phyloP scores from a whole-genome alignment of 768 basidiomycete genomes.

The Leucogyrophana mollusca region DNA sequence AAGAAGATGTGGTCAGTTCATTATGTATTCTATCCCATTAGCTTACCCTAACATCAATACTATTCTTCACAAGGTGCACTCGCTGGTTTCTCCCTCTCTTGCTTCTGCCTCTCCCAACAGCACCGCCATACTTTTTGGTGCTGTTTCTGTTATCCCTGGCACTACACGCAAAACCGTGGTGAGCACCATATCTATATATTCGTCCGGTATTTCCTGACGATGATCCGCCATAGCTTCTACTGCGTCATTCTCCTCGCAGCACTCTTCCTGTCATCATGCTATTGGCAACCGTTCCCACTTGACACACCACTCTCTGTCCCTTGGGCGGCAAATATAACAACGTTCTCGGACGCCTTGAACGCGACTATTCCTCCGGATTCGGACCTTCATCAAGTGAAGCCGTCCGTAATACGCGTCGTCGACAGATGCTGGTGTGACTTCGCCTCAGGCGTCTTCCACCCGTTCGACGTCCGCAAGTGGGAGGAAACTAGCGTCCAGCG shows the following conservation, averaged over 20 bases:
- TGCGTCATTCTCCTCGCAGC: constrained; percentile 81
- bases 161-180: constrained; percentile 86
- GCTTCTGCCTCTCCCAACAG: constrained; percentile 74
- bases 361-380: constrained; percentile 42
- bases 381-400: constrained; percentile 37
- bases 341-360: constrained; percentile 66
- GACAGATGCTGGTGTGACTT: constrained; percentile 91
- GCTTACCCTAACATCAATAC: no score
- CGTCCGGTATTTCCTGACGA: not conserved
- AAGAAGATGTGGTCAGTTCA: constrained; percentile 55
- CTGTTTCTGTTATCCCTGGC: constrained; percentile 76
- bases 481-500: constrained; percentile 62
- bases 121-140: constrained; percentile 76
- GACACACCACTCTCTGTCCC: constrained; percentile 61
- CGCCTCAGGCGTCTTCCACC: constrained; percentile 65
- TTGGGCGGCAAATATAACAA: constrained; percentile 71
- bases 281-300: constrained; percentile 81
- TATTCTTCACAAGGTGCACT: constrained; percentile 60
- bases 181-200: constrained; percentile 23
- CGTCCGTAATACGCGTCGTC: constrained; percentile 58
- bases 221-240: constrained; percentile 59
- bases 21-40: no score
- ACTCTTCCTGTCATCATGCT: constrained; percentile 85
- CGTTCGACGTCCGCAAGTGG: constrained; percentile 77
- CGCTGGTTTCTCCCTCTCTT: constrained; percentile 82